Percentiles rank a stretch among this genome's conserved stretches.
Conservation (phyloP, 176 grass and related monocot genomes). For the Tillandsia fasciculata region DNA sequence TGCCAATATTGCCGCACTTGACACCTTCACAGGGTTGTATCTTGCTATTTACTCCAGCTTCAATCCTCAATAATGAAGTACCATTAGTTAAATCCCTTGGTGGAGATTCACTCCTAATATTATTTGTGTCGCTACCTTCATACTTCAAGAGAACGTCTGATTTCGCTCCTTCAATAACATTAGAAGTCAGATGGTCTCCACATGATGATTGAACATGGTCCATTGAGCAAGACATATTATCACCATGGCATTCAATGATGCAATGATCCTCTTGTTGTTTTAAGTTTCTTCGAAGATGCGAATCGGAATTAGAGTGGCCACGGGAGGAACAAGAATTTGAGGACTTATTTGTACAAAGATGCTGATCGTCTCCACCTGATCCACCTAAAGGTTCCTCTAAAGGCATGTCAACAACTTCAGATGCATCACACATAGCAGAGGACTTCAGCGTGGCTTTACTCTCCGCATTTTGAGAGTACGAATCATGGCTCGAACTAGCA, state of each 20-base stretch:
- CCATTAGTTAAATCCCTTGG: conserved; percentile 20
- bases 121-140: conserved; percentile 14
- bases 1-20: conserved; percentile 15
- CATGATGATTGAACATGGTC: conserved; percentile 7
- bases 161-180: conserved; percentile 19
- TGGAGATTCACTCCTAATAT: conserved; percentile 19
- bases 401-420: conserved; percentile 54
- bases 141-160: conserved; percentile 1
- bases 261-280: conserved; percentile 16
- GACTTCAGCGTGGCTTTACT: conserved; percentile 32
- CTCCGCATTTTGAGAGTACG: conserved; percentile 49
- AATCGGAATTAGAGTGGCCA: not conserved
- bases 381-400: conserved; percentile 1
- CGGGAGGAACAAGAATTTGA: not conserved
- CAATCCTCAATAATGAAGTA: conserved; percentile 20
- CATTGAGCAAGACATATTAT: conserved; percentile 39
- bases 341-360: not conserved
- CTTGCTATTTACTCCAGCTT: conserved; percentile 17
- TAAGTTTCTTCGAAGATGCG: conserved; percentile 21
- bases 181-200: conserved; percentile 17
- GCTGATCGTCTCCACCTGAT: not conserved
- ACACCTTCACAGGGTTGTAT: conserved; percentile 22
- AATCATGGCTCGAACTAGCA: conserved; percentile 54
- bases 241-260: conserved; percentile 33
- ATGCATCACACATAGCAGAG: conserved; percentile 29